Conservation (phyloP, 1,284 basidiomycete species). For the Stereum hirsutum region DNA sequence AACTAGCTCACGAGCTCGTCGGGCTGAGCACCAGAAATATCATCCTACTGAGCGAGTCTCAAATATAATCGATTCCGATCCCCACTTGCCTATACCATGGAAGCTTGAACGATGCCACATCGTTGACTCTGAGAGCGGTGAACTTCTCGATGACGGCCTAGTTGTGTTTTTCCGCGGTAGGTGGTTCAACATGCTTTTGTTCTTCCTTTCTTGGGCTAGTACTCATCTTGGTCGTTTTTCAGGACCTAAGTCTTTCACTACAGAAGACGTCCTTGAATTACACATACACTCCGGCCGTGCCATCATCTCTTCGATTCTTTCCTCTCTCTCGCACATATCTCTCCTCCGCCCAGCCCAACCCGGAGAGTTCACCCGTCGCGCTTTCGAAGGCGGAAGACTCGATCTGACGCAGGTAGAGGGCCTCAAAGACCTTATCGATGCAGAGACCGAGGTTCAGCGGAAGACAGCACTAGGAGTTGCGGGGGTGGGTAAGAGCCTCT, state of each 20-base stretch:
- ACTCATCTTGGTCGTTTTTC: constrained; percentile 1
- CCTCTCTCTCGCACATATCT: constrained; percentile 48
- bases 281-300: constrained; percentile 86
- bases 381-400: constrained; percentile 69
- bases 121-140: constrained; percentile 50
- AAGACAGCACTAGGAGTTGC: constrained; percentile 62
- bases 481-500: constrained; percentile 32
- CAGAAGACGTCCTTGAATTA: constrained; percentile 76
- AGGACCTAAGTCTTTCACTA: constrained; percentile 75
- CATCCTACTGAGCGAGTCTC: too few species aligned
- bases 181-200: constrained; percentile 12
- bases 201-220: too few species aligned
- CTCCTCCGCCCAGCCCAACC: constrained; percentile 69
- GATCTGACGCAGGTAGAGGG: constrained; percentile 85
- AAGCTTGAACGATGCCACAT: constrained; percentile 64
- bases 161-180: constrained; percentile 75
- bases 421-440: constrained; percentile 74
- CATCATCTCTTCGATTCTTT: constrained; percentile 60
- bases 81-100: constrained; percentile 54
- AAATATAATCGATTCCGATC: too few species aligned
- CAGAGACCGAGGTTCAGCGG: constrained; percentile 78
- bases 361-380: constrained; percentile 83
- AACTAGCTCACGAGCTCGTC: constrained; percentile 11
- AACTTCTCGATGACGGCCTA: constrained; percentile 72
- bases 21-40: not conserved